Percentiles rank a stretch among this genome's conserved stretches.
phyloP scores from a whole-genome alignment of 306 rosid genomes.

The Mimosa bimucronata region DNA sequence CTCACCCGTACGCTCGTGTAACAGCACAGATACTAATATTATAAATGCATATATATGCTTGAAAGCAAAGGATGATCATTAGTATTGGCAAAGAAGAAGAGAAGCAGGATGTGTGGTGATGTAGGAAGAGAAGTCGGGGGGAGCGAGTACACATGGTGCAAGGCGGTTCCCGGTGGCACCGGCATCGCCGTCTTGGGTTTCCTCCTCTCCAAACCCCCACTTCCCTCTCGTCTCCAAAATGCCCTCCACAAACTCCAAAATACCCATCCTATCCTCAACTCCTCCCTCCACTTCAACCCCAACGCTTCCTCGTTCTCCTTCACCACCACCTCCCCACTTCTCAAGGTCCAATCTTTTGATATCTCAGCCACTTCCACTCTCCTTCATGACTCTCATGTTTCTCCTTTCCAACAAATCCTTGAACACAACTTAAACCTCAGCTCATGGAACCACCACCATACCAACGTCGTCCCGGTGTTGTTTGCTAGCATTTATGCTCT shows the following conservation, averaged over 20 bases:
- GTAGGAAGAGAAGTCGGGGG: constrained; percentile 44
- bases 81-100: neutral
- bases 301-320: constrained; percentile 39
- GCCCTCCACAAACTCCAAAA: constrained; percentile 54
- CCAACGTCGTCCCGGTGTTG: constrained; percentile 31
- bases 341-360: constrained; percentile 34
- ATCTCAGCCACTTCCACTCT: constrained; percentile 27
- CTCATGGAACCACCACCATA: constrained; percentile 33
- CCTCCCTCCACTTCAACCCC: constrained; percentile 41
- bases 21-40: too few species aligned
- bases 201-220: constrained; percentile 34
- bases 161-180: constrained; percentile 58
- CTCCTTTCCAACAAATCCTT: constrained; percentile 51
- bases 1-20: too few species aligned
- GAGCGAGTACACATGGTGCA: constrained; percentile 60
- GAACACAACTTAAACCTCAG: constrained; percentile 59
- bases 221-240: constrained; percentile 37
- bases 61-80: neutral
- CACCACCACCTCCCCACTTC: constrained; percentile 42
- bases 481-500: constrained; percentile 45
- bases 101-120: neutral
- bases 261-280: constrained; percentile 63
- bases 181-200: constrained; percentile 59
- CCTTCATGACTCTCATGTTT: constrained; percentile 26
- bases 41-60: neutral